Conservation (phyloP, 1,284 basidiomycete genomes). For the Xanthoconium separans region DNA sequence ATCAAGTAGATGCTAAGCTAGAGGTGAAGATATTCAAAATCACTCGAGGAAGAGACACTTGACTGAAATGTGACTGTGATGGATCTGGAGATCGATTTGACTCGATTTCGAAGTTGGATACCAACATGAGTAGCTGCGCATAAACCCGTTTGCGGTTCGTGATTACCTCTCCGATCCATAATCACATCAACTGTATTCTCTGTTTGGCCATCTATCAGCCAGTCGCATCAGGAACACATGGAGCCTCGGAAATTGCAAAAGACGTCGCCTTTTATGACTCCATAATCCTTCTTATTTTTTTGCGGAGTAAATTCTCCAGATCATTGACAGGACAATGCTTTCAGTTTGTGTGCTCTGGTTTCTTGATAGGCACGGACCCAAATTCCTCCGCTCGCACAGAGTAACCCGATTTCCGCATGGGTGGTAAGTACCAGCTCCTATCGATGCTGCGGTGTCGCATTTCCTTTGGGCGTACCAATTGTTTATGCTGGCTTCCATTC, state of each 20-base stretch:
- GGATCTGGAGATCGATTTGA: constrained; percentile 45
- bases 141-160: constrained; percentile 6
- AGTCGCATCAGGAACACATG: constrained; percentile 1
- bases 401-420: background rate
- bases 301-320: background rate
- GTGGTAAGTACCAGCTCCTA: background rate
- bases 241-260: constrained; percentile 1
- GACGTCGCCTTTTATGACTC: constrained; percentile 5
- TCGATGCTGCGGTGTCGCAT: background rate
- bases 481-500: constrained; percentile 12
- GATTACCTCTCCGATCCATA: constrained; percentile 8
- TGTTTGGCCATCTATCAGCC: background rate
- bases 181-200: constrained; percentile 3
- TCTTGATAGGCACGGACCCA: constrained; percentile 1
- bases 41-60: constrained; percentile 5
- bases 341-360: background rate
- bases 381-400: background rate
- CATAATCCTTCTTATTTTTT: background rate
- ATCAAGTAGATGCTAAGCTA: constrained; percentile 29
- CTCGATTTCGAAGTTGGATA: constrained; percentile 1
- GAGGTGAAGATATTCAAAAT: constrained; percentile 43
- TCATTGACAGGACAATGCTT: constrained; percentile 5
- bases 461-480: constrained; percentile 5
- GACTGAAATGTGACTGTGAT: constrained; percentile 36
- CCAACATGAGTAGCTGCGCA: background rate